Percentiles rank a stretch among this genome's conserved stretches.
phyloP scores from a whole-genome alignment of 257 asterid genomes.

The Ilex aquifolium region DNA sequence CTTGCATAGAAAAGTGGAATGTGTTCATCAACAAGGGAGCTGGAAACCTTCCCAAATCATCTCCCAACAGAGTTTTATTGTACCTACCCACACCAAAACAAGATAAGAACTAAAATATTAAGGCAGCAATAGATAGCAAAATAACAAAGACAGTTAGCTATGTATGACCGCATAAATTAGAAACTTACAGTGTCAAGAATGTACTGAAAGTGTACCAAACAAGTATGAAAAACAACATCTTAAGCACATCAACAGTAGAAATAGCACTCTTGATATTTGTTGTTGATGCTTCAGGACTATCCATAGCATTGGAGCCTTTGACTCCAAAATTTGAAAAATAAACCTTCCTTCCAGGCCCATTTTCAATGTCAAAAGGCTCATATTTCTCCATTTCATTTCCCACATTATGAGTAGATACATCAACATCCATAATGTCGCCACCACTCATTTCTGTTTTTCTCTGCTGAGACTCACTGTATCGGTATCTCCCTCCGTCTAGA shows the following conservation, averaged over 20 bases:
- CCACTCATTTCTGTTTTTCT: conserved; percentile 37
- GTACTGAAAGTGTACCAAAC: conserved; percentile 98
- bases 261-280: conserved; percentile 29
- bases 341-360: conserved; percentile 20
- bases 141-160: not conserved
- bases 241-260: conserved; percentile 61
- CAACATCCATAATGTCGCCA: conserved; percentile 28
- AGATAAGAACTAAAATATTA: not conserved
- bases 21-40: conserved; percentile 97
- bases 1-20: conserved; percentile 94
- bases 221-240: conserved; percentile 71
- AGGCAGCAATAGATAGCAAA: conserved; percentile 4
- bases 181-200: conserved; percentile 80
- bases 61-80: conserved; percentile 92
- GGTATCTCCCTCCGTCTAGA: conserved; percentile 27
- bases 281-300: conserved; percentile 14
- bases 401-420: conserved; percentile 18
- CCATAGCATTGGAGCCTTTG: conserved; percentile 16
- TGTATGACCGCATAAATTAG: conserved; percentile 4
- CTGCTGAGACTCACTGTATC: conserved; percentile 18
- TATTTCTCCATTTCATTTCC: conserved; percentile 34
- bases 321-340: conserved; percentile 14
- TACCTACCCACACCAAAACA: conserved; percentile 45
- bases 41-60: conserved; percentile 90
- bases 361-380: conserved; percentile 65